These are phyloP conservation scores for Calonectria hongkongensis DNA, from an alignment of 2,329 filamentous ascomycete genomes.

Conservation along the genomic window DNA sequence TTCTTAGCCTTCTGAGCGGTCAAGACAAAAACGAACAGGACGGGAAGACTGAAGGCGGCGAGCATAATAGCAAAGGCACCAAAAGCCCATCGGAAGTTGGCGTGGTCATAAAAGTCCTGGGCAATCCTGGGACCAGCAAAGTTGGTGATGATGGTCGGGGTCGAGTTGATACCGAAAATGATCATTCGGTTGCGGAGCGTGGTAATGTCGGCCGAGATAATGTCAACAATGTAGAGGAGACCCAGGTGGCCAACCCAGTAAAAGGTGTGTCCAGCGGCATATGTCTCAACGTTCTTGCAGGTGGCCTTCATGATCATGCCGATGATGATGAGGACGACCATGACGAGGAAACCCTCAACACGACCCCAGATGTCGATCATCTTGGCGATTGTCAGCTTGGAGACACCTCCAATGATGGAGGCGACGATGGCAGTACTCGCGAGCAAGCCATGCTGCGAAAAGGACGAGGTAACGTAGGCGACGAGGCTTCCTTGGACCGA, in stretches of 20 bases:
- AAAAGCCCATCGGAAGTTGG: slow-evolving; percentile 62
- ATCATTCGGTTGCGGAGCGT: slow-evolving; percentile 66
- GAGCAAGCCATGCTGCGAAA: slow-evolving; percentile 78
- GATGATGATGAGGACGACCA: slow-evolving; percentile 67
- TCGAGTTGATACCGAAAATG: slow-evolving; percentile 65
- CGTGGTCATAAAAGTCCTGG: slow-evolving; percentile 49
- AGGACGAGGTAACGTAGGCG: slow-evolving; percentile 80
- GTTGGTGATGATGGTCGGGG: slow-evolving; percentile 66
- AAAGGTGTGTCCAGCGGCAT: slow-evolving; percentile 77
- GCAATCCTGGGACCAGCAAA: slow-evolving; percentile 61
- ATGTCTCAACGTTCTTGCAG: slow-evolving; percentile 74
- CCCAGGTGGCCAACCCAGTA: slow-evolving; percentile 75
- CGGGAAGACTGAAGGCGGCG: slow-evolving; percentile 75
- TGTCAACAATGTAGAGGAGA: slow-evolving; percentile 63
- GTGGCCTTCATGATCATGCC: slow-evolving; percentile 79
- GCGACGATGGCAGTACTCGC: slow-evolving; percentile 79
- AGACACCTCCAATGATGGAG: slow-evolving; percentile 61
- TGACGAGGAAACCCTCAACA: slow-evolving; percentile 66
- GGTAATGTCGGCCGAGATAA: slow-evolving; percentile 67
- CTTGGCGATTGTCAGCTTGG: slow-evolving; percentile 66
- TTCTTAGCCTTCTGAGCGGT: slow-evolving; percentile 75
- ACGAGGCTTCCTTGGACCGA: slow-evolving; percentile 69
- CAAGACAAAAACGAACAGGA: slow-evolving; percentile 72
- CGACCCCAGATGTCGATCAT: slow-evolving; percentile 70
- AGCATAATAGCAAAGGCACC: slow-evolving; percentile 79